Percentiles rank a stretch among this genome's conserved stretches.
These are phyloP conservation scores for Neofusicoccum laricinum DNA, from an alignment of 2,329 filamentous ascomycete species.

Conservation along the genomic window DNA sequence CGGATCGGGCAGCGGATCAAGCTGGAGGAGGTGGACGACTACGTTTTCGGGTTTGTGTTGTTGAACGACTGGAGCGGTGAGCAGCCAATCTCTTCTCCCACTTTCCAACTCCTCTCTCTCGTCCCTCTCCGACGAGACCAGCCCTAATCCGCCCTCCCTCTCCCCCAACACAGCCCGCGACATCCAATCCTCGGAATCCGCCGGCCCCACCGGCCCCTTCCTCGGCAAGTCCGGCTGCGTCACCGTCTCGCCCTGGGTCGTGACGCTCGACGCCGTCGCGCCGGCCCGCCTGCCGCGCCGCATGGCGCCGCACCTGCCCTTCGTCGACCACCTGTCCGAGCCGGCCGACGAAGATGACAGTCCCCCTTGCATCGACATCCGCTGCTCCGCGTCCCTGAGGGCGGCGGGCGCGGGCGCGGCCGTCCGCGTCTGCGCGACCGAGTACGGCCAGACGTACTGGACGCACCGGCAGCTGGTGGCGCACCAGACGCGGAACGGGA, in stretches of 20 bases:
- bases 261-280: conserved; percentile 57
- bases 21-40: conserved; percentile 45
- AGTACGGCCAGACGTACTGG: conserved; percentile 43
- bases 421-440: conserved; percentile 28
- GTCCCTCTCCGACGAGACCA: not conserved
- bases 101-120: not conserved
- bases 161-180: too few species aligned
- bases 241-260: conserved; percentile 59
- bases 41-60: conserved; percentile 61
- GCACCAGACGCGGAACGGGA: conserved; percentile 43
- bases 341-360: not conserved
- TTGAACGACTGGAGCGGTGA: conserved; percentile 58
- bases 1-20: conserved; percentile 37
- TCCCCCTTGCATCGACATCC: not conserved
- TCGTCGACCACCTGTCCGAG: conserved; percentile 5
- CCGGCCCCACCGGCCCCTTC: conserved; percentile 59
- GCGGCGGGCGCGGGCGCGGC: conserved; percentile 16
- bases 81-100: not conserved
- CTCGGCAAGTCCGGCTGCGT: conserved; percentile 62
- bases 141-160: not conserved
- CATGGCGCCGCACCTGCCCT: conserved; percentile 21
- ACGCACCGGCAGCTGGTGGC: conserved; percentile 45
- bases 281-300: conserved; percentile 24
- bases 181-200: conserved; percentile 57
- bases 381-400: conserved; percentile 21